phyloP scores from a whole-genome alignment of 2,329 filamentous ascomycete genomes.

The Nigrospora oryzae region DNA sequence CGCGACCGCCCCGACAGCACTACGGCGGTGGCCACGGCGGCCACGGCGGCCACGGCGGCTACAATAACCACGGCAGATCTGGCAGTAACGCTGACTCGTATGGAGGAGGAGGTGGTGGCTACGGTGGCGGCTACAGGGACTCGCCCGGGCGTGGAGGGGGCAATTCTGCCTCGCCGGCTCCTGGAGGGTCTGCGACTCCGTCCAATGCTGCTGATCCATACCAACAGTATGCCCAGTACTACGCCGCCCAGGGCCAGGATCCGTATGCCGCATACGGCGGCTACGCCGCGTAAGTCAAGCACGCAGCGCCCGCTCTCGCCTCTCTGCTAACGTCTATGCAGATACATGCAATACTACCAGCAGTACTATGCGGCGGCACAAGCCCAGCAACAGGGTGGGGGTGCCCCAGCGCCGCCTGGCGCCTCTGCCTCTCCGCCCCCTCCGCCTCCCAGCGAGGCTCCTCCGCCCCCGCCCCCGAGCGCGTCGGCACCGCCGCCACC shows the following conservation, averaged over 20 bases:
- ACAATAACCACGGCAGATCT: constrained; percentile 22
- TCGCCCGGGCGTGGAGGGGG: constrained; percentile 26
- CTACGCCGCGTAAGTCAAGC: constrained; percentile 58
- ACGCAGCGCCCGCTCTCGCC: neutral
- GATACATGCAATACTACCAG: constrained; percentile 64
- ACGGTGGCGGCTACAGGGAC: constrained; percentile 25
- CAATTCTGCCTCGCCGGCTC: constrained; percentile 28
- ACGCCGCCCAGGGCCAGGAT: constrained; percentile 56
- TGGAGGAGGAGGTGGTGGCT: constrained; percentile 10
- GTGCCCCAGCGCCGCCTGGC: constrained; percentile 34
- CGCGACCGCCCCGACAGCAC: constrained; percentile 58
- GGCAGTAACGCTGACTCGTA: constrained; percentile 19
- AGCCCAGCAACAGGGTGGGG: constrained; percentile 31
- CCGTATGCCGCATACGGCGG: constrained; percentile 90
- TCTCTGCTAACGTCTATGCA: constrained; percentile 17
- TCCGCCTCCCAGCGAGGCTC: constrained; percentile 51
- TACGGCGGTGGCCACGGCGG: constrained; percentile 43
- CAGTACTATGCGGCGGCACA: constrained; percentile 56
- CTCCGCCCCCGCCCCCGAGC: constrained; percentile 50
- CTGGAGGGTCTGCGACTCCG: constrained; percentile 30
- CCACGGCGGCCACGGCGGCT: constrained; percentile 27
- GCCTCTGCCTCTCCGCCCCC: constrained; percentile 45
- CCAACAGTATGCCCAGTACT: constrained; percentile 79
- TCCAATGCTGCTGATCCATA: constrained; percentile 50
- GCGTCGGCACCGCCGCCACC: constrained; percentile 50